Conservation (phyloP, 306 rosid species). For the Canavalia gladiata region DNA sequence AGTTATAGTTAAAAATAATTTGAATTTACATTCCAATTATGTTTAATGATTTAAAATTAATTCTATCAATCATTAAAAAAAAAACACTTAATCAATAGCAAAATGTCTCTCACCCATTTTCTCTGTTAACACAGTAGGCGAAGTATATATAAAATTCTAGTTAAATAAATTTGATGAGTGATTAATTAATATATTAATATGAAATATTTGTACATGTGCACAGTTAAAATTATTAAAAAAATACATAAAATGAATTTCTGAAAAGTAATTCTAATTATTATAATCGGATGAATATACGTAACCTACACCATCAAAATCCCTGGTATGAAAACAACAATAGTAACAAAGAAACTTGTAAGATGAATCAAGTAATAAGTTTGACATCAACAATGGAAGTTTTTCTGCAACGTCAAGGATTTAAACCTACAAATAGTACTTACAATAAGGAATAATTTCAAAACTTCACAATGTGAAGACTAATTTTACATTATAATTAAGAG, state of each 20-base stretch:
- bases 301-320: not conserved
- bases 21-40: too few relatives aligned
- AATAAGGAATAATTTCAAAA: not conserved
- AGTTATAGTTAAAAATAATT: too few relatives aligned
- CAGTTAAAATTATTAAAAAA: not conserved
- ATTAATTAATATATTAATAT: not conserved
- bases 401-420: not conserved
- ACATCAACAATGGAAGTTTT: not conserved
- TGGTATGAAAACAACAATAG: not conserved
- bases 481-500: not conserved
- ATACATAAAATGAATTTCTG: not conserved
- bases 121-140: not conserved
- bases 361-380: not conserved
- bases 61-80: too few relatives aligned
- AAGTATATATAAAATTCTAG: too few relatives aligned
- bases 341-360: not conserved
- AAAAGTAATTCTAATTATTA: not conserved
- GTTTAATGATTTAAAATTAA: too few relatives aligned
- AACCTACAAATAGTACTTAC: not conserved
- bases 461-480: not conserved
- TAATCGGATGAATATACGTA: too few relatives aligned
- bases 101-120: conserved; percentile 1
- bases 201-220: not conserved
- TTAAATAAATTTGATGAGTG: not conserved
- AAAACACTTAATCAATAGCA: not conserved